Base-by-base conservation (phyloP, 2,329 filamentous ascomycete genomes). In the Trichoderma lentiforme region DNA sequence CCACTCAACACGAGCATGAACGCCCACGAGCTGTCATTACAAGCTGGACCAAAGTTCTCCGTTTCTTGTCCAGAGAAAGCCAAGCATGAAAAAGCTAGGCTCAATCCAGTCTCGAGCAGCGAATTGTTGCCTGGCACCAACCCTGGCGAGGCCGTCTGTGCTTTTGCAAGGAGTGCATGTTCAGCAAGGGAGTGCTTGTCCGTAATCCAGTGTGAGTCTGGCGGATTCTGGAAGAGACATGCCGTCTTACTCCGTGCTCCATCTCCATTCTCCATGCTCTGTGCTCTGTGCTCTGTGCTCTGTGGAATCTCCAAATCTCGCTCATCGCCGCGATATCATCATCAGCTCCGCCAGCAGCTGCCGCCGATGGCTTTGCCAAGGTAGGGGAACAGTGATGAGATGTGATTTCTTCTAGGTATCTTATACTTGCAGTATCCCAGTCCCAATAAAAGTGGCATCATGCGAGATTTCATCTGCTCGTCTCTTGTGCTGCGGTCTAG, bases 1-100 rank as follows among this genome's bases (percentile, higher is more conserved):
- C 67, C 67, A 70, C 67, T 70, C 36, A 61, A 70, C 56, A 70
- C 67, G 67, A 62, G 67, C 67, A 70, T 70, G 67, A 70, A 70
- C 57, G 39, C 57, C 67, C 67, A 61, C 67, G 39, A 53, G 39
- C 57, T 36, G 57, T 62, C 36, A 43, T 58, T 39, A 43, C 34
- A 28, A 15, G 51, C 53, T 67, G 51, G 32, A 67, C 47, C 3
- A 3, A 67, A 57, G 51, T 39, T 51, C 64, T 57, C 64, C 53
- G 34, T 34, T 14, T 21, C 57, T 21, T 60, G 57, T 58, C n/a
- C 24, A 14, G 51, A 67, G 64, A 39, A 6, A 24, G 15, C 39
- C 61, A 64, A 51, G 24, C 62, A 64, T 51, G 26, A 32, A 18
- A 34, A n/a, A 12, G 56, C 65, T 61, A 60, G 32, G 21, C 65